Conservation (phyloP, 345 rosid genomes). For the Lepidium africanum region DNA sequence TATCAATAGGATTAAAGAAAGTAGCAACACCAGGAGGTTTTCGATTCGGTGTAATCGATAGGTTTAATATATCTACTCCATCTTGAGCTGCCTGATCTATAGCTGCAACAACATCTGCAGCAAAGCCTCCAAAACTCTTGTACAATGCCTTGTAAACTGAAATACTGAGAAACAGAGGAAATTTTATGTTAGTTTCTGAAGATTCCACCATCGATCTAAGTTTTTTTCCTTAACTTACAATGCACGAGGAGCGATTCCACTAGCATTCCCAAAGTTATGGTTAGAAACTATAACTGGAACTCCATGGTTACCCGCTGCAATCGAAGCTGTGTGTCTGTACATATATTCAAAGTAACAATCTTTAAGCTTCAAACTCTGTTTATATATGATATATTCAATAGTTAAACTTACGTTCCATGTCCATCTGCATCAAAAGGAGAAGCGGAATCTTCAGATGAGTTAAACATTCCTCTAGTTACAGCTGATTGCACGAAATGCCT, state of each 20-base stretch:
- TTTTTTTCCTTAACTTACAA: constrained; percentile 48
- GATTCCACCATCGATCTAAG: background rate
- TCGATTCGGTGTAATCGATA: constrained; percentile 88
- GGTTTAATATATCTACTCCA: constrained; percentile 84
- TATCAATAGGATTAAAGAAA: constrained; percentile 90
- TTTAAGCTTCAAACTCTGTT: constrained; percentile 5
- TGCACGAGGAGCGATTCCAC: constrained; percentile 97
- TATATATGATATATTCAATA: background rate
- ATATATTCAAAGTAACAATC: background rate
- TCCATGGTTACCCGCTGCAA: constrained; percentile 97
- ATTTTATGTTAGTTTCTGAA: background rate
- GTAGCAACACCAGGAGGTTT: constrained; percentile 93
- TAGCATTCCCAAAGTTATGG: constrained; percentile 86
- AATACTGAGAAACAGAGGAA: constrained; percentile 37
- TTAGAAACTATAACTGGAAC: constrained; percentile 80
- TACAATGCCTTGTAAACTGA: constrained; percentile 94
- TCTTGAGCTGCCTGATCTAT: constrained; percentile 99
- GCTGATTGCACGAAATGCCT: constrained; percentile 94
- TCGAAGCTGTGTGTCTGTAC: constrained; percentile 89
- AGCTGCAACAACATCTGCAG: constrained; percentile 97
- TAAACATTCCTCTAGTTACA: constrained; percentile 86
- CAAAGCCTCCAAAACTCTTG: constrained; percentile 93
- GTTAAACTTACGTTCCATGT: constrained; percentile 86
- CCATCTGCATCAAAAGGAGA: constrained; percentile 96
- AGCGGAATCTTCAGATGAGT: constrained; percentile 80